These are phyloP conservation scores for Tolypocladium pustulatum DNA, from an alignment of 2,329 filamentous ascomycete genomes.

Conservation along the genomic window DNA sequence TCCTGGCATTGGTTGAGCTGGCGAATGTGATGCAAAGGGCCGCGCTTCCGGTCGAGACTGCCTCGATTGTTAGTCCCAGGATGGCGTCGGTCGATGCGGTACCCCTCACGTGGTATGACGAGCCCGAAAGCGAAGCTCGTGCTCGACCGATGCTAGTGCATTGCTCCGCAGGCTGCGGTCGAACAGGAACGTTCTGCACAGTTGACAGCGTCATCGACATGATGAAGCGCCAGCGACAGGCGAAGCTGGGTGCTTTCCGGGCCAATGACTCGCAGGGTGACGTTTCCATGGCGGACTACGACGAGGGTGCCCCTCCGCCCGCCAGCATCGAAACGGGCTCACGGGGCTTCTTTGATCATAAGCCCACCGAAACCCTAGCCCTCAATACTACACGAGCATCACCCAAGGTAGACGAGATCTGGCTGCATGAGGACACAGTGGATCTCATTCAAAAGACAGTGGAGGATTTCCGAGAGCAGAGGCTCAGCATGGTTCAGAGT, in stretches of 20 bases:
- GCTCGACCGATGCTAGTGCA: constrained; percentile 77
- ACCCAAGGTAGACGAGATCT: constrained; percentile 37
- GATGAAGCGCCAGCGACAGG: constrained; percentile 70
- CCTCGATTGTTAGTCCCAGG: constrained; percentile 21
- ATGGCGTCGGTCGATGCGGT: constrained; percentile 15
- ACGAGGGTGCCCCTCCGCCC: constrained; percentile 17
- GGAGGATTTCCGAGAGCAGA: constrained; percentile 78
- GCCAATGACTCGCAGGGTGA: constrained; percentile 30
- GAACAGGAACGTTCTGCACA: constrained; percentile 93
- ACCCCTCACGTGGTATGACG: constrained; percentile 39
- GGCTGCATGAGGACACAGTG: constrained; percentile 58
- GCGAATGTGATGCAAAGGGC: constrained; percentile 63
- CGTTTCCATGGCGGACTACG: constrained; percentile 29
- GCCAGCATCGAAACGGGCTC: constrained; percentile 14
- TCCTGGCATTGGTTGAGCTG: constrained; percentile 82
- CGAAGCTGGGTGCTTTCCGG: constrained; percentile 13
- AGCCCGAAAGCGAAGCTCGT: constrained; percentile 43
- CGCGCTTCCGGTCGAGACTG: constrained; percentile 36
- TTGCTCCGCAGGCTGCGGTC: constrained; percentile 90
- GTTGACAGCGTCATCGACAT: constrained; percentile 95
- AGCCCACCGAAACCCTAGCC: constrained; percentile 7
- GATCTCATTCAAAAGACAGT: constrained; percentile 84
- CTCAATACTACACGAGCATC: constrained; percentile 4
- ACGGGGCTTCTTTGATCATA: constrained; percentile 2
- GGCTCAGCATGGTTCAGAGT: constrained; percentile 94